Base-by-base conservation (phyloP, 2,329 filamentous ascomycete genomes). In the Paecilomyces dactylethromorphus region DNA sequence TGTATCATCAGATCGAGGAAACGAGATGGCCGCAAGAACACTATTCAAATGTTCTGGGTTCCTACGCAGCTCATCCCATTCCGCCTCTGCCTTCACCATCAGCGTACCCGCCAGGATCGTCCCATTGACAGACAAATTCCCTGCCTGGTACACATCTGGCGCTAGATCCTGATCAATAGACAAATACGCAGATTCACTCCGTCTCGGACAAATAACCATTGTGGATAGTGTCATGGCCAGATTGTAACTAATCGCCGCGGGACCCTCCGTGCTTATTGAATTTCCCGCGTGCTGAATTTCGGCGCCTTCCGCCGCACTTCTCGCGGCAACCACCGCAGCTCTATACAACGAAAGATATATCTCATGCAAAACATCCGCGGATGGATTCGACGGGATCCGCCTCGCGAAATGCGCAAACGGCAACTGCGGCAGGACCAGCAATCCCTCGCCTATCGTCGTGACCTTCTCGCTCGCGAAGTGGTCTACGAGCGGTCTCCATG, bases 91-190 rank as follows among this genome's bases (percentile, higher is more conserved):
- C 68, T 85, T 85, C 21, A 85, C 83, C 82, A 86, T 83, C 61
- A 85, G 69, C 3, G 82, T 85, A 0, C 82, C 83, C 1, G 77
- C 83, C 3, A 85, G 72, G 18, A 84, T 74, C 0, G 83, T 85
- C 3, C 83, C 83, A 60, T 86, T 85, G 35, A 85, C 65, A 8
- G 79, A 79, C 15, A 84, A 74, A 49, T 76, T 69, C 8, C 79
- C 75, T 2, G 67, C 67, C 6, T 71, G 70, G 0, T 56, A 61
- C 4, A 70, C 60, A 32, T 70, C 67, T 1, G 54, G 64, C 4
- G 74, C 71, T 4, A 67, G 69, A 6, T 70, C 74, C 33, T 72
- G 63, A 15, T 76, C 72, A 6, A 76, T 67, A 1, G 70, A 70
- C 3, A 82, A 70, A 35, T 67, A 69, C 0, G 74, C 74, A 10